A percentile compares a stretch with the other conserved stretches of the same genome.
These are phyloP conservation scores for Pythium rishiriense DNA, from an alignment of 352 stramenopile species.

Conservation along the genomic window DNA sequence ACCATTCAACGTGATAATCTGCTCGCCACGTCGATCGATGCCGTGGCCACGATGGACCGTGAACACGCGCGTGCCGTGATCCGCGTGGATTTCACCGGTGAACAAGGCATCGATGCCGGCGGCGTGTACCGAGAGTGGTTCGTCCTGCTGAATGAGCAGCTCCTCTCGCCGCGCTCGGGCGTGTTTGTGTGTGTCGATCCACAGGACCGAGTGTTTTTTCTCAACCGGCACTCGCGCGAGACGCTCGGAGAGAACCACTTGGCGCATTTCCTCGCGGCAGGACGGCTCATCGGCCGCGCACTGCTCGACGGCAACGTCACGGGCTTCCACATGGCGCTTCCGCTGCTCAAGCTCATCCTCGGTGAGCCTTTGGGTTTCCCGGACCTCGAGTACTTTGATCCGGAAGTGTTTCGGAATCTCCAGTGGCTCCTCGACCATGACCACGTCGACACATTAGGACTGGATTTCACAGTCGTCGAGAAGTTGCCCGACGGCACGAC, in stretches of 20 bases:
- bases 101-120: background rate
- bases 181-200: background rate
- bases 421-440: slow-evolving; percentile 61
- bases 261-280: slow-evolving; percentile 52
- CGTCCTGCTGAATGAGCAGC: background rate
- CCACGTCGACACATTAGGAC: slow-evolving; percentile 42
- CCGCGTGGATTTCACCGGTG: background rate
- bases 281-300: slow-evolving; percentile 54
- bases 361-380: slow-evolving; percentile 93
- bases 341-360: slow-evolving; percentile 97
- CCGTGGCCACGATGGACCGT: background rate
- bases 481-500: slow-evolving; percentile 26
- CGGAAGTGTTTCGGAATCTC: slow-evolving; percentile 54
- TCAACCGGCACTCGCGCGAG: slow-evolving; percentile 38
- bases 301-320: slow-evolving; percentile 92
- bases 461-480: slow-evolving; percentile 62
- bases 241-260: slow-evolving; percentile 66
- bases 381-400: slow-evolving; percentile 88
- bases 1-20: slow-evolving; percentile 13
- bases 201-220: background rate
- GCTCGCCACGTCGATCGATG: slow-evolving; percentile 14
- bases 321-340: slow-evolving; percentile 91
- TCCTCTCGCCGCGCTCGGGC: background rate
- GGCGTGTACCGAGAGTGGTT: background rate
- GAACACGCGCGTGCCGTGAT: slow-evolving; percentile 16